A percentile compares a stretch with the other conserved stretches of the same genome.
These are phyloP conservation scores for Clathrospora elynae DNA, from an alignment of 2,329 filamentous ascomycete genomes.

Conservation along the genomic window DNA sequence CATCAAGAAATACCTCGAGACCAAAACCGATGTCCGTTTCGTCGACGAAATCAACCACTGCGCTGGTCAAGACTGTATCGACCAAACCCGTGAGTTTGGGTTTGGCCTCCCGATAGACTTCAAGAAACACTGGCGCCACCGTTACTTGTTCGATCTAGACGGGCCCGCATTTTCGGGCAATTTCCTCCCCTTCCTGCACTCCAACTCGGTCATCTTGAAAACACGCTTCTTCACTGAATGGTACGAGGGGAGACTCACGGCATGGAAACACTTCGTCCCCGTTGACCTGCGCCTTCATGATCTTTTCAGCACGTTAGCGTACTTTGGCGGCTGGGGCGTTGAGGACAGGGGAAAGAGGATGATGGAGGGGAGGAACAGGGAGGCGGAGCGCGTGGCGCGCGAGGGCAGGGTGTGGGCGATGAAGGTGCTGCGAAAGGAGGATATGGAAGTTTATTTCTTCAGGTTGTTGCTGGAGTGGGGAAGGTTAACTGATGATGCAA, in stretches of 20 bases:
- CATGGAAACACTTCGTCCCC: conserved; percentile 83
- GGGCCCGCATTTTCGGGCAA: conserved; percentile 68
- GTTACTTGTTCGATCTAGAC: conserved; percentile 75
- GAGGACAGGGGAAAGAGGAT: conserved; percentile 32
- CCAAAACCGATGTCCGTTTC: conserved; percentile 62
- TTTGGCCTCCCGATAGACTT: conserved; percentile 55
- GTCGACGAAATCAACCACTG: conserved; percentile 63
- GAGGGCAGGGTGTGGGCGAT: conserved; percentile 41
- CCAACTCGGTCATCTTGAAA: conserved; percentile 70
- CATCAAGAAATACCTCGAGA: conserved; percentile 60
- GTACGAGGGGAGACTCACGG: conserved; percentile 73
- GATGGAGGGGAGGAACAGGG: conserved; percentile 31
- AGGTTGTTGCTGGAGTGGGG: conserved; percentile 74
- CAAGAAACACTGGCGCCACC: conserved; percentile 66
- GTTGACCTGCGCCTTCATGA: conserved; percentile 74
- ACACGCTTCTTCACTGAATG: conserved; percentile 76
- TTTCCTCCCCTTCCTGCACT: conserved; percentile 68
- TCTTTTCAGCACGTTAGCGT: conserved; percentile 73
- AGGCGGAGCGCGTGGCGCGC: conserved; percentile 42
- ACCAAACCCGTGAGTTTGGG: conserved; percentile 60
- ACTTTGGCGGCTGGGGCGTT: conserved; percentile 59
- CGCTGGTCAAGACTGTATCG: conserved; percentile 58
- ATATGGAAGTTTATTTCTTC: conserved; percentile 83
- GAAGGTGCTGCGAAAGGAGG: conserved; percentile 51
- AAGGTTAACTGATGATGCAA: conserved; percentile 43